A percentile compares a stretch with the other conserved stretches of the same genome.
These are phyloP conservation scores for Fusarium torulosum DNA, from an alignment of 2,329 filamentous ascomycete genomes.

Conservation along the genomic window DNA sequence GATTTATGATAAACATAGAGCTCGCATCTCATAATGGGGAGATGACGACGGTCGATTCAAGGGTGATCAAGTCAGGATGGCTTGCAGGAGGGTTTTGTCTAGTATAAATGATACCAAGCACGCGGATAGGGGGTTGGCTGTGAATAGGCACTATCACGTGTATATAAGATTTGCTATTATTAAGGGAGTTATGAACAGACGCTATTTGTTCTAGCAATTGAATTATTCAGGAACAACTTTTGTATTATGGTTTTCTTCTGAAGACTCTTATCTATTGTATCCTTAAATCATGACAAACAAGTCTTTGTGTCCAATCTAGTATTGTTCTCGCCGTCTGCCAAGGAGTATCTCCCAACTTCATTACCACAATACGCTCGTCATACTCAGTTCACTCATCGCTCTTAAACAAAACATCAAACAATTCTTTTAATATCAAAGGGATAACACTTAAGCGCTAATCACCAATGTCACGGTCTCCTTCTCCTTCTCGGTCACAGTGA, in stretches of 20 bases:
- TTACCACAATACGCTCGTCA: constrained; percentile 35
- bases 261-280: neutral
- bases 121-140: constrained; percentile 6
- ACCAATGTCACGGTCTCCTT: constrained; percentile 52
- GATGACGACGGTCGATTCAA: constrained; percentile 22
- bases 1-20: constrained; percentile 44
- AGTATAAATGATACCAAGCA: constrained; percentile 18
- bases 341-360: constrained; percentile 32
- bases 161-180: neutral
- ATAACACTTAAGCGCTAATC: constrained; percentile 42
- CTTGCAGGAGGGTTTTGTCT: constrained; percentile 22
- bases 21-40: constrained; percentile 30
- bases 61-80: constrained; percentile 18
- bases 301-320: constrained; percentile 6
- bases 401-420: neutral
- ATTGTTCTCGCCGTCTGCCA: constrained; percentile 3
- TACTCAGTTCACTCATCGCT: neutral
- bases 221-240: neutral
- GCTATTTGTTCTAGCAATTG: neutral
- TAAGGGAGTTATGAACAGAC: neutral
- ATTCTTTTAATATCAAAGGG: neutral
- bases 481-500: constrained; percentile 53
- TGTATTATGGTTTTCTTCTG: constrained; percentile 6
- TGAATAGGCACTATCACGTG: constrained; percentile 11
- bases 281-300: neutral